Evolutionary conservation across 768 basidiomycete genomes (phyloP), one percentile per base, ranked within the genome.

Genomic region (Panaeolus papilionaceus): DNA sequence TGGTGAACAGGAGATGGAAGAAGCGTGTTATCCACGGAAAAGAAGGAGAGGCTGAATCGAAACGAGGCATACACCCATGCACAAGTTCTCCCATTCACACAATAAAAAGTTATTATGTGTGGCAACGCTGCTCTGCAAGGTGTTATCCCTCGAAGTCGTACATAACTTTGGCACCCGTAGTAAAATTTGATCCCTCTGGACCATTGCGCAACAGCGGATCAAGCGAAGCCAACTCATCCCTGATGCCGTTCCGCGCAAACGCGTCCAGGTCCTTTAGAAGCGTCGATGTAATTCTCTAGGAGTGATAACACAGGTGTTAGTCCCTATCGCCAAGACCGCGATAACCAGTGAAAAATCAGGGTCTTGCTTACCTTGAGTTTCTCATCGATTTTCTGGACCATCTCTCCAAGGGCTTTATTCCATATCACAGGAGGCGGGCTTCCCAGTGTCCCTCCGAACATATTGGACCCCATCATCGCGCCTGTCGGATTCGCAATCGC

Each of bases 231-330:
- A 96, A 81, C 77, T 96, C 94, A 66, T 93, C 92, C 76, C 86
- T 90, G 76, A 96, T 95, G 14, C 88, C 87, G 62, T 89, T 89
- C 67, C 94, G 84, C 61, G 94, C 94, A 61, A 93, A 88, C 45
- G 85, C 83, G 78, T 96, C 95, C 26, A 97, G 86, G 70, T 96
- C 95, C 77, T 95, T 95, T 66, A 95, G 79, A 10, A 97, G 79
- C 47, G 79, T 80, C 20, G 88, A 85, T n/a, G 90, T 92, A 69
- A 96, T 89, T 90, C 95, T 96, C 95, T 96, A 76, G 16, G n/a
- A 49, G 16, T 37, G 20, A 33, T 4, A 58, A 28, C 26, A 58
- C 28, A 33, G 33, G 12, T 28, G 18, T 63, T 42, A 49, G 38
- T 61, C 37, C 37, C 44, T 26, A n/a, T 20, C 51, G 11, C 28